Evolutionary conservation across 2,329 filamentous ascomycete species (phyloP).

Genomic region (Talaromyces sp.): DNA sequence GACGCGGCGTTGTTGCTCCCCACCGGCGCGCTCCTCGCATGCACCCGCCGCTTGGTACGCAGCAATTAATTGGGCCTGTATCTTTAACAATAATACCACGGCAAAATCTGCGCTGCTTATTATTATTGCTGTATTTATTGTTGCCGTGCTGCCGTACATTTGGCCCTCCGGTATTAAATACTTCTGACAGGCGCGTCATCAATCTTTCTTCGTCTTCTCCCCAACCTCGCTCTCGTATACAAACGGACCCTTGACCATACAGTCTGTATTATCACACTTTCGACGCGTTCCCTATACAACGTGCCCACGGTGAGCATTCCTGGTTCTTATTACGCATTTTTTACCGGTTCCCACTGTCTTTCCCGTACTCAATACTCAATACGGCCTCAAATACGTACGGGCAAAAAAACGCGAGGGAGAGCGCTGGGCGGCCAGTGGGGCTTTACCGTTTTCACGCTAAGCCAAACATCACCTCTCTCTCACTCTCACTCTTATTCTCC

Average conservation of each 20-base stretch:
- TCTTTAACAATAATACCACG: neutral
- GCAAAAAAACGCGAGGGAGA: slow-evolving; percentile 9
- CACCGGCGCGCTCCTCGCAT: slow-evolving; percentile 13
- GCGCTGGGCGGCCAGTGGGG: slow-evolving; percentile 27
- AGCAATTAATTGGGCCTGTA: too few relatives aligned
- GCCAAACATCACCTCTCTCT: slow-evolving; percentile 35
- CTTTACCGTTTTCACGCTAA: slow-evolving; percentile 32
- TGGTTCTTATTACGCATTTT: neutral
- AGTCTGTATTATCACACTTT: neutral
- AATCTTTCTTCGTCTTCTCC: neutral
- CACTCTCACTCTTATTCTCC: neutral
- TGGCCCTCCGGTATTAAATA: neutral
- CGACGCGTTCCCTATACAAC: neutral
- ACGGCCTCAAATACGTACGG: neutral
- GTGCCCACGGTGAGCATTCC: neutral
- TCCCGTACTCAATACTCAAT: neutral
- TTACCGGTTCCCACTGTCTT: neutral
- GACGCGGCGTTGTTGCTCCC: slow-evolving; percentile 20
- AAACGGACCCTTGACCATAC: neutral
- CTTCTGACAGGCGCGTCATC: neutral
- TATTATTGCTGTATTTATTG: neutral
- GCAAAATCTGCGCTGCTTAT: neutral
- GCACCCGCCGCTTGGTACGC: neutral
- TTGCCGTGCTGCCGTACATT: neutral
- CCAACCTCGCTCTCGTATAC: neutral